Evolutionary conservation across 495 filamentous ascomycete genomes (phyloP).

Genomic region (Neurospora sp.): DNA sequence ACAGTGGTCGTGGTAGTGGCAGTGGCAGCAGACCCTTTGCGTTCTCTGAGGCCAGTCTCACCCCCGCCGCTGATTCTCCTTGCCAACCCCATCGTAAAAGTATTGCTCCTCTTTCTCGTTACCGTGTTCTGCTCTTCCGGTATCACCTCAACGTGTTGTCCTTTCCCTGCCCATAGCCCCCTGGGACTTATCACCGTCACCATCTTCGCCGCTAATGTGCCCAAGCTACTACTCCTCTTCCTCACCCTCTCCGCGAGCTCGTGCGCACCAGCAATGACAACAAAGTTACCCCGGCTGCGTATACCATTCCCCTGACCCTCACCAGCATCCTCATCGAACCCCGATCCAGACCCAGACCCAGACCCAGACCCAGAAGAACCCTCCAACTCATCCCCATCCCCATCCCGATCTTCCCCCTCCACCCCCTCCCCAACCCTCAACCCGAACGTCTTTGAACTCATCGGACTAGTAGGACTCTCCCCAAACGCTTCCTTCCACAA

Average conservation of each 20-base stretch:
- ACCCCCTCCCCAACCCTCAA: background rate
- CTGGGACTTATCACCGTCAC: background rate
- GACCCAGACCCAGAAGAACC: background rate
- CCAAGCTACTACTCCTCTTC: background rate
- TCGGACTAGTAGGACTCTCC: background rate
- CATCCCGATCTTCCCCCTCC: background rate
- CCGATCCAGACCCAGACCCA: background rate
- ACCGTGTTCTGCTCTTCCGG: background rate
- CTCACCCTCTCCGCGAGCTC: background rate
- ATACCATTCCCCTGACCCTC: background rate
- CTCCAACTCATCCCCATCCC: background rate
- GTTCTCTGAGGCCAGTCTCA: background rate
- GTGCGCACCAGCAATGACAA: background rate
- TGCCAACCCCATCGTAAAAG: background rate
- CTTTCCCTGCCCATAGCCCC: background rate
- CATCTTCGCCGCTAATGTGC: background rate
- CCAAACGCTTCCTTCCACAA: slow-evolving; percentile 9
- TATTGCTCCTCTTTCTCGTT: background rate
- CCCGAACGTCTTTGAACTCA: background rate
- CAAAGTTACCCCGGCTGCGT: background rate
- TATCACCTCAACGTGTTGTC: background rate
- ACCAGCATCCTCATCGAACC: background rate
- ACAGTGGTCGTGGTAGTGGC: background rate
- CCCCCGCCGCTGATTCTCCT: background rate
- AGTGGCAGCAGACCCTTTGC: background rate